Percentiles rank a stretch among this genome's conserved stretches.
phyloP scores from a whole-genome alignment of 2,329 filamentous ascomycete genomes.

The Sarocladium kiliense region DNA sequence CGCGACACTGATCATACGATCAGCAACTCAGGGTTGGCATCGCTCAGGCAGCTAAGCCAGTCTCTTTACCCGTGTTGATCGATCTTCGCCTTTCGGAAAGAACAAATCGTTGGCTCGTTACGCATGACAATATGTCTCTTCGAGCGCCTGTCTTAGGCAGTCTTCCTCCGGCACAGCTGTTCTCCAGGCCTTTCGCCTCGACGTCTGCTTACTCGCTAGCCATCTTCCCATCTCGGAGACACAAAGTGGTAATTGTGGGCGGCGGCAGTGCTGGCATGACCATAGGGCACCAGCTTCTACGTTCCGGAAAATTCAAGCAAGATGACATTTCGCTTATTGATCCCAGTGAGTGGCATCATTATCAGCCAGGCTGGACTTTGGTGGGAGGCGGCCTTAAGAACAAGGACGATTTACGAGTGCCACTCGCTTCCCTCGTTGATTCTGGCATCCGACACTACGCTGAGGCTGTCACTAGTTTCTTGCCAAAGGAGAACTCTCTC shows the following conservation, averaged over 20 bases:
- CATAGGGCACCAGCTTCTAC: conserved; percentile 63
- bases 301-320: conserved; percentile 47
- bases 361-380: conserved; percentile 66
- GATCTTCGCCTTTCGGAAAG: too few species aligned
- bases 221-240: too few species aligned
- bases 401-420: conserved; percentile 51
- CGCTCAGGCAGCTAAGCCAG: too few species aligned
- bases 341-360: conserved; percentile 58
- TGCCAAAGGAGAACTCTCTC: conserved; percentile 51
- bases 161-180: too few species aligned
- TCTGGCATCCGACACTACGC: conserved; percentile 58
- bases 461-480: conserved; percentile 41
- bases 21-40: too few species aligned
- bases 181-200: too few species aligned
- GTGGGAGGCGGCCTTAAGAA: conserved; percentile 62
- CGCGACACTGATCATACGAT: too few species aligned
- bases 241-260: conserved; percentile 63
- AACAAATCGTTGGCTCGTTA: too few species aligned
- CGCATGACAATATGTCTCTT: too few species aligned
- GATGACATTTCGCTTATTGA: conserved; percentile 62
- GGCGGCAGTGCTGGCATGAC: conserved; percentile 61
- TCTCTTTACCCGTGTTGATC: too few species aligned
- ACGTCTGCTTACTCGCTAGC: too few species aligned
- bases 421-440: conserved; percentile 47
- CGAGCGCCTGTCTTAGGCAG: too few species aligned